Evolutionary conservation across 2,329 filamentous ascomycete species (phyloP), one percentile per base, ranked within the genome.

Genomic region (Penicillium sp.): DNA sequence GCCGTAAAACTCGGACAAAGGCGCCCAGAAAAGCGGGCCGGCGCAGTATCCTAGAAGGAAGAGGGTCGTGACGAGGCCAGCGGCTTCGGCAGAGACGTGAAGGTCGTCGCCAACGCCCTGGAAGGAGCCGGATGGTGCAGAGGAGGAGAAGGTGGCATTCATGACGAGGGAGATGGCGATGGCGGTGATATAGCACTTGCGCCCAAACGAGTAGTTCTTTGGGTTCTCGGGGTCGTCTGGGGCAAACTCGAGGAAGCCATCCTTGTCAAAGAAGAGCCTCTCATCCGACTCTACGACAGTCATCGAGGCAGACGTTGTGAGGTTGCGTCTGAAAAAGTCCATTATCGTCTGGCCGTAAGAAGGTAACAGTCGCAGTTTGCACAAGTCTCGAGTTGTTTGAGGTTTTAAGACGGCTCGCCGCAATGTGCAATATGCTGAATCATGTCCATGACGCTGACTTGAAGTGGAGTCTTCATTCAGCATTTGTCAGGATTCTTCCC

Each of bases 1-100:
- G 33, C 48, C 85, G 57, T 81, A 82, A 58, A 87, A 83, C 66
- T 89, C 86, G 45, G 82, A 86, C 3, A 88, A 66, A 0, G 86
- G 87, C 0, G 84, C 86, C 77, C 85, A 87, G 12, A 87, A 68
- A 8, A 87, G 69, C 0, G 83, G 83, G 0, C 84, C 84, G 2
- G 80, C 77, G 20, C 86, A 81, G 64, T 87, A 89, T 6, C 84
- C 85, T 45, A 87, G 74, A 7, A 88, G 74, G 61, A 83, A 88
- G 18, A 84, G 76, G 0, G 84, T 86, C 33, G 87, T 84, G 7
- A 84, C 85, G 1, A 88, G 70, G 1, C 74, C 75, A 0, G 78
- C 77, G 2, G 72, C 79, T 58, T 78, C 76, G 5, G 56, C 60
- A 0, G 79, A 82, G 1, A 84, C 74, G 16, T 69, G 61, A 53